Base-by-base conservation (phyloP, 2,329 filamentous ascomycete species). In the Diaporthe sp. region DNA sequence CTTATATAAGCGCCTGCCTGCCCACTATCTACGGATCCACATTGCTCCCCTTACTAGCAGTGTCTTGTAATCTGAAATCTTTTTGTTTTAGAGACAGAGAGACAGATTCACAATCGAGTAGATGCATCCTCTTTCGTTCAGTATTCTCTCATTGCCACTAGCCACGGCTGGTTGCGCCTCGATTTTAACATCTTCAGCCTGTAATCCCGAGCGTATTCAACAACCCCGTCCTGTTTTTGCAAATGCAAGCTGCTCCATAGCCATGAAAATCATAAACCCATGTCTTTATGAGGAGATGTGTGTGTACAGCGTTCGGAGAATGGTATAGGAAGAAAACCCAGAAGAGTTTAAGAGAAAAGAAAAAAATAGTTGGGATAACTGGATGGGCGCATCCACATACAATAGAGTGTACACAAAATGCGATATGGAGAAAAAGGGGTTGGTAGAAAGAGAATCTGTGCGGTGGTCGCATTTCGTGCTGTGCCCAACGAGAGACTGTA, bases 191-290 rank as follows among this genome's bases (percentile, higher is more conserved):
- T 28, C 46, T 55, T 42, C 67, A 31, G 46, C 28, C 51, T 46
- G 17, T 51, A 53, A 53, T 39, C 4, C 9, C 51, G n/a, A 44
- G 12, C 68, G 65, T 53, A 25, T 70, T 55, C 49, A 70, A 51
- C 65, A 25, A 53, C 46, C 31, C 65, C 34, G 46, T 68, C 22
- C 65, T 42, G 65, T 42, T 65, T 53, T 53, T 39, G 65, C 39
- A 42, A 72, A 42, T 72, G 44, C 68, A 65, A 62, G 34, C 68
- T 72, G n/a, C 68, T 46, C 75, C 67, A 46, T 44, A 22, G 57
- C 75, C 75, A 57, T 75, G 46, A 62, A 75, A 70, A 70, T 76
- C 73, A 62, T 75, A 39, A 75, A 55, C 73, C 75, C 49, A 34
- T 67, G 55, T 71, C 74, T 53, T 71, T 58, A 42, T 25, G 34